Percentiles rank a stretch among this genome's conserved stretches.
Conservation (phyloP, 108 stramenopile genomes). For the Cyclostephanos invisitatus region DNA sequence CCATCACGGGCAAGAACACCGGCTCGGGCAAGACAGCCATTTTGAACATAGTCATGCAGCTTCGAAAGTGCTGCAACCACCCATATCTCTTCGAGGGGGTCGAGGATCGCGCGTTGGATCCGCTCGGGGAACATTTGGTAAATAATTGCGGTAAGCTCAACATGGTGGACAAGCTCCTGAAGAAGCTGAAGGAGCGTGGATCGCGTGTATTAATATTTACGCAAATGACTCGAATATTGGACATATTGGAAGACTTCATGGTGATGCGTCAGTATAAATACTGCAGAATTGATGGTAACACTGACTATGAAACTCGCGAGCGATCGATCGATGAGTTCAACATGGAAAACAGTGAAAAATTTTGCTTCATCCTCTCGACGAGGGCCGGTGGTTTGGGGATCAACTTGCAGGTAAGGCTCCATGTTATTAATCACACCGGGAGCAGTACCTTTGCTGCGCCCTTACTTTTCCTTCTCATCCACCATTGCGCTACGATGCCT, state of each 20-base stretch:
- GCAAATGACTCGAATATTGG: constrained; percentile 95
- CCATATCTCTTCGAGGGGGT: constrained; percentile 98
- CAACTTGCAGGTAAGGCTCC: constrained; percentile 67
- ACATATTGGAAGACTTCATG: constrained; percentile 93
- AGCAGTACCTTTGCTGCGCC: neutral
- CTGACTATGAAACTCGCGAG: constrained; percentile 93
- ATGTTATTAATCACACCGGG: neutral
- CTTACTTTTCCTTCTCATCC: neutral
- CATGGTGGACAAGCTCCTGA: constrained; percentile 91
- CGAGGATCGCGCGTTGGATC: constrained; percentile 86
- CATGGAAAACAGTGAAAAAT: constrained; percentile 84
- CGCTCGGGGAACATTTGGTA: constrained; percentile 87
- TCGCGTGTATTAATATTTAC: constrained; percentile 96
- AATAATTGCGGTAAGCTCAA: constrained; percentile 84
- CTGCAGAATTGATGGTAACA: constrained; percentile 99
- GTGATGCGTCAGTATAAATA: constrained; percentile 88
- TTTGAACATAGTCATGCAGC: constrained; percentile 97
- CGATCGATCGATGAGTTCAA: constrained; percentile 91
- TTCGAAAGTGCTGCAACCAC: constrained; percentile 98
- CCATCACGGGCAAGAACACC: constrained; percentile 70
- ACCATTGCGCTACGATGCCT: neutral
- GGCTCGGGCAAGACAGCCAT: constrained; percentile 78
- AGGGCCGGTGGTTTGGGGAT: constrained; percentile 94
- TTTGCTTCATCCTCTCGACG: constrained; percentile 89
- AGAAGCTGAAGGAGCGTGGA: constrained; percentile 78